Evolutionary conservation across 2,329 filamentous ascomycete genomes (phyloP).

Genomic region (Pestalotiopsis sp.): DNA sequence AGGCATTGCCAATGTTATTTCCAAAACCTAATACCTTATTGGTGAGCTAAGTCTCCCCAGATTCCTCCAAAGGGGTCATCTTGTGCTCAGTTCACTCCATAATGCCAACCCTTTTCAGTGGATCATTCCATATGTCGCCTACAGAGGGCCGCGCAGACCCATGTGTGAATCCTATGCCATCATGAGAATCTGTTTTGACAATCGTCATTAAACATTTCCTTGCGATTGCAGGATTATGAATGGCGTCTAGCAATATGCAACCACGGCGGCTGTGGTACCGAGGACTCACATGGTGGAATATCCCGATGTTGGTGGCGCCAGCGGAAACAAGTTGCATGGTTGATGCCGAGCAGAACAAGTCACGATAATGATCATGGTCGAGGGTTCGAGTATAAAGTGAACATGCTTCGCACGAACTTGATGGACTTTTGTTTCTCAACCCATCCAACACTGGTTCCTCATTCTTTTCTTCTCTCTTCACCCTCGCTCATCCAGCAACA

Average conservation of each 20-base stretch:
- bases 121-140: neutral
- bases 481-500: conserved; percentile 15
- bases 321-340: neutral
- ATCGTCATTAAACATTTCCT: neutral
- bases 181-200: neutral
- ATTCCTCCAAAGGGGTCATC: neutral
- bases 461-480: conserved; percentile 17
- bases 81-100: neutral
- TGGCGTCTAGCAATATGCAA: neutral
- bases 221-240: neutral
- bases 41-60: neutral
- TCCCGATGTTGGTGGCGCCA: neutral
- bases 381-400: neutral
- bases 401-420: neutral
- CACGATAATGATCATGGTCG: too few species aligned
- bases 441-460: conserved; percentile 15
- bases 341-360: neutral
- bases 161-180: conserved; percentile 4
- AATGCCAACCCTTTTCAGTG: conserved; percentile 1
- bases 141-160: conserved; percentile 3
- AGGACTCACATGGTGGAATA: neutral
- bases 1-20: neutral
- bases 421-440: neutral
- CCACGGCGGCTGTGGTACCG: conserved; percentile 1
- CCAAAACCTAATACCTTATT: conserved; percentile 2